Evolutionary conservation across 1,284 basidiomycete species (phyloP), one percentile per base, ranked within the genome.

Genomic region (Cutaneotrichosporon spelunceum): DNA sequence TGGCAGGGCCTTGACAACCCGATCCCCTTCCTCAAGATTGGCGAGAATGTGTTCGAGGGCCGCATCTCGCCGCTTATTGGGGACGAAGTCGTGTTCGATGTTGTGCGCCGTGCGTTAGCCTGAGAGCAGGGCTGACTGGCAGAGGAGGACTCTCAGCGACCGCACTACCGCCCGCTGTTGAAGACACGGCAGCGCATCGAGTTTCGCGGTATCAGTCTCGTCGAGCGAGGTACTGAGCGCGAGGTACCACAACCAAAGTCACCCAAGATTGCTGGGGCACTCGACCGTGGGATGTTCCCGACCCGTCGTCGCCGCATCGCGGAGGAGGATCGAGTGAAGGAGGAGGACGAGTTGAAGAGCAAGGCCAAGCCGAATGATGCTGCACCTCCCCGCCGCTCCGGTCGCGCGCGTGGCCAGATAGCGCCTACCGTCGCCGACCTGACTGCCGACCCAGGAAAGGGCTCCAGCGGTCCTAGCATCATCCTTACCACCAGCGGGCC

Each of bases 1-100:
- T 29, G 16, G 0, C 53, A 79, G 78, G 78, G 77, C 5, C 64
- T 79, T 57, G 77, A 79, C 57, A 76, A 76, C 14, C 69, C 78
- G 16, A 60, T 72, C 45, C 77, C 78, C 8, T 78, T 76, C 54
- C 64, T 79, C 48, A 77, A 77, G 59, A 57, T 79, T 24, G 76
- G 75, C 14, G 74, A 77, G 60, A 72, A 75, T 53, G 60, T 78
- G 39, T 77, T 74, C 59, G 70, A 75, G 53, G 78, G 78, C 10
- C 61, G 71, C 23, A 54, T 70, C 9, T 65, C 72, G 5, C 69
- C 72, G 13, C 47, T 78, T n/a, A 75, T 78, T 54, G 78, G 77
- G 2, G 70, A 71, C 55, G 78, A 79, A 53, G 71, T 79, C 21
- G 68, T 78, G 30, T 67, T 76, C 30, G 72, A 71, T 23, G 67